phyloP scores from a whole-genome alignment of 495 filamentous ascomycete genomes.

The Penicillium parvum region DNA sequence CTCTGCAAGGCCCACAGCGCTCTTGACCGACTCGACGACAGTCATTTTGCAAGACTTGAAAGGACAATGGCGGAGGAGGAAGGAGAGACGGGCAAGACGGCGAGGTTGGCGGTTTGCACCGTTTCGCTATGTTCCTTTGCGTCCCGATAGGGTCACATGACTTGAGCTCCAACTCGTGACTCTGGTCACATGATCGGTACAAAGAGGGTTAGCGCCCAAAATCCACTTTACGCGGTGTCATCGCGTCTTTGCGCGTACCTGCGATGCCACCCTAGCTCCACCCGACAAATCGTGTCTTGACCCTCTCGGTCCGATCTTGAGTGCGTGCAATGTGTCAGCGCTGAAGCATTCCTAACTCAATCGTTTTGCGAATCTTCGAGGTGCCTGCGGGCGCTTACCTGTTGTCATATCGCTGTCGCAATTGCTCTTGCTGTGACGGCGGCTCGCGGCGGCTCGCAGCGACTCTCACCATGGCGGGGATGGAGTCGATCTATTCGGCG shows the following conservation, averaged over 20 bases:
- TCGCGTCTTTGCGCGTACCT: constrained; percentile 16
- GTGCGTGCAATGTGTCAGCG: constrained; percentile 16
- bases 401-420: constrained; percentile 15
- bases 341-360: constrained; percentile 10
- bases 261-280: constrained; percentile 18
- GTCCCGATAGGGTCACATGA: constrained; percentile 30
- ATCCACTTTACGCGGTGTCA: constrained; percentile 28
- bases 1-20: constrained; percentile 46
- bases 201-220: constrained; percentile 26
- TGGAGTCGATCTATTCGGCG: constrained; percentile 68
- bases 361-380: constrained; percentile 11
- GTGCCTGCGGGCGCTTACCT: constrained; percentile 10
- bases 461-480: constrained; percentile 39
- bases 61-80: constrained; percentile 11
- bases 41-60: constrained; percentile 36
- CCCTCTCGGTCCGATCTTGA: constrained; percentile 4
- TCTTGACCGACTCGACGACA: constrained; percentile 51
- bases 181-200: constrained; percentile 5
- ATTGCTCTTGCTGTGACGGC: constrained; percentile 9
- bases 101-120: constrained; percentile 31
- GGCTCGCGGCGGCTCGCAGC: constrained; percentile 18
- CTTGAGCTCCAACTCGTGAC: not conserved
- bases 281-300: constrained; percentile 18
- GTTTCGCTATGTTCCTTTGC: constrained; percentile 30
- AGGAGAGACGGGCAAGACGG: constrained; percentile 17